A percentile compares a stretch with the other conserved stretches of the same genome.
Conservation (phyloP, 1,139 yeast genomes). For the Suhomyces chickasaworum region DNA sequence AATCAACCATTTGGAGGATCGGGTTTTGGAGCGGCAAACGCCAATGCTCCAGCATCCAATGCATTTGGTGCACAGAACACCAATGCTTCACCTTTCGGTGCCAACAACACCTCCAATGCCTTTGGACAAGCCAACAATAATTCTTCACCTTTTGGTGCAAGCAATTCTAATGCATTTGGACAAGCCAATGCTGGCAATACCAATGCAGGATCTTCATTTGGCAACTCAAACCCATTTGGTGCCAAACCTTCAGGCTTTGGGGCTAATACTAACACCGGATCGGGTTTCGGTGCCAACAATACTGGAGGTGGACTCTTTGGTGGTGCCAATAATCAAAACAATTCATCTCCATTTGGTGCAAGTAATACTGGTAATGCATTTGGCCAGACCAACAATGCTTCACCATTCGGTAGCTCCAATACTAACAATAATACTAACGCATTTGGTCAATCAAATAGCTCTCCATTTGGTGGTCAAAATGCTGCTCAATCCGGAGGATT, state of each 20-base stretch:
- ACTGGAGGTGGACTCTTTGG: slow-evolving; percentile 35
- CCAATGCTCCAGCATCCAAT: slow-evolving; percentile 13
- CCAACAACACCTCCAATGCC: slow-evolving; percentile 15
- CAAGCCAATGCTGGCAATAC: slow-evolving; percentile 8
- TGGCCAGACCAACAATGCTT: slow-evolving; percentile 12
- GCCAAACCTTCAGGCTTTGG: slow-evolving; percentile 17
- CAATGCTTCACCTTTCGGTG: slow-evolving; percentile 24
- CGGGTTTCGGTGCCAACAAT: slow-evolving; percentile 8
- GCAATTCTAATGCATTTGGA: slow-evolving; percentile 7
- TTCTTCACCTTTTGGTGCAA: slow-evolving; percentile 21
- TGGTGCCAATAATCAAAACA: slow-evolving; percentile 15
- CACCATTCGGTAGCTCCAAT: slow-evolving; percentile 19
- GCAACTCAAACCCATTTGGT: slow-evolving; percentile 14
- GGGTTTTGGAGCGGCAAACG: slow-evolving; percentile 21
- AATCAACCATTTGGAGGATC: slow-evolving; percentile 19
- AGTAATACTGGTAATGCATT: slow-evolving; percentile 28
- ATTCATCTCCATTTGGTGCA: slow-evolving; percentile 16
- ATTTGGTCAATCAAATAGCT: slow-evolving; percentile 20
- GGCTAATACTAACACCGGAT: slow-evolving; percentile 15
- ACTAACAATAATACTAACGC: slow-evolving; percentile 17
- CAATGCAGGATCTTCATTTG: slow-evolving; percentile 21
- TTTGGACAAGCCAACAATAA: slow-evolving; percentile 12
- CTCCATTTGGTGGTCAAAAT: slow-evolving; percentile 20
- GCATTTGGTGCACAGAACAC: slow-evolving; percentile 22
- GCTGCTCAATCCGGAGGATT: slow-evolving; percentile 22